Conservation (phyloP, 2,329 filamentous ascomycete genomes). For the Tolypocladium ophioglossoides region DNA sequence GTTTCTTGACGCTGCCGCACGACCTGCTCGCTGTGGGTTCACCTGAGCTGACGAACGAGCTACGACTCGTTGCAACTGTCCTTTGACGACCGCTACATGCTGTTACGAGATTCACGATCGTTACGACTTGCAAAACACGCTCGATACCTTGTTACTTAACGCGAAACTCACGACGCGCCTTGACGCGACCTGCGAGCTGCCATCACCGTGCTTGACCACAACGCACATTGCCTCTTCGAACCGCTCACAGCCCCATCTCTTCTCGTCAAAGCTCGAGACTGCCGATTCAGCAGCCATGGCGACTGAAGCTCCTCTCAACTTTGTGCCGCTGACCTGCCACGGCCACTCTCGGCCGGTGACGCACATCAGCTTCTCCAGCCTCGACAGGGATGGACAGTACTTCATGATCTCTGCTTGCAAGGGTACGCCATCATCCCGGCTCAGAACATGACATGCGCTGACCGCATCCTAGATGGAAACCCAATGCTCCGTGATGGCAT, state of each 20-base stretch:
- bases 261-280: background rate
- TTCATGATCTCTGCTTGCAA: slow-evolving; percentile 93
- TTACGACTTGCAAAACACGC: background rate
- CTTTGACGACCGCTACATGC: background rate
- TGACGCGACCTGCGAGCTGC: background rate
- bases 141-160: background rate
- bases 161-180: background rate
- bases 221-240: background rate
- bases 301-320: slow-evolving; percentile 36
- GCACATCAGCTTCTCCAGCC: slow-evolving; percentile 79
- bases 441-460: slow-evolving; percentile 7
- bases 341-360: slow-evolving; percentile 88
- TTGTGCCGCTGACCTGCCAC: slow-evolving; percentile 87
- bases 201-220: too few relatives aligned
- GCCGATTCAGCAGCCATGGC: slow-evolving; percentile 17
- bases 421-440: slow-evolving; percentile 35
- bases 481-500: slow-evolving; percentile 96
- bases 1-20: background rate
- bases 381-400: slow-evolving; percentile 74
- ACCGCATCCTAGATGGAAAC: slow-evolving; percentile 64
- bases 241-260: background rate
- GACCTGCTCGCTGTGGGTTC: background rate
- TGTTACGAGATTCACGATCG: background rate
- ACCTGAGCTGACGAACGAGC: background rate
- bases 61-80: background rate